Evolutionary conservation across 169 alveolate genomes (phyloP).

Genomic region (Babesia bigemina): DNA sequence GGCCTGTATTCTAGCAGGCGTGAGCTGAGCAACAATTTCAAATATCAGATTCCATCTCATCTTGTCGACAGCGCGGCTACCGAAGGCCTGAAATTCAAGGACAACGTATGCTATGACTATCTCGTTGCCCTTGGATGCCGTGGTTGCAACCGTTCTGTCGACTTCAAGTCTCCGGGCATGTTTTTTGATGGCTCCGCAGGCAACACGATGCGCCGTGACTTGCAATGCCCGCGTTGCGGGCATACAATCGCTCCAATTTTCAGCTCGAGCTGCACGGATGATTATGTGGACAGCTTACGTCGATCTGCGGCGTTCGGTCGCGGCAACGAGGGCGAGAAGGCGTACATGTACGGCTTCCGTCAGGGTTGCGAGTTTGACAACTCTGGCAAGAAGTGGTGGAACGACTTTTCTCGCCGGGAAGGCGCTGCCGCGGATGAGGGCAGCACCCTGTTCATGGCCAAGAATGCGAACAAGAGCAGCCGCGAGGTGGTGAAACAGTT

Average conservation of each 20-base stretch:
- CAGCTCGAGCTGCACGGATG: constrained; percentile 42
- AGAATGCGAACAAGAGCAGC: constrained; percentile 61
- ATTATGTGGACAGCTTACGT: constrained; percentile 22
- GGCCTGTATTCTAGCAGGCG: constrained; percentile 35
- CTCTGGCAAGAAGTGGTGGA: constrained; percentile 77
- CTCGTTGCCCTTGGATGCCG: constrained; percentile 64
- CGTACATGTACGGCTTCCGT: constrained; percentile 73
- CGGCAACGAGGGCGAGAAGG: constrained; percentile 52
- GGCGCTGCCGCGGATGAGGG: neutral
- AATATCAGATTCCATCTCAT: constrained; percentile 23
- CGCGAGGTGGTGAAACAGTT: constrained; percentile 76
- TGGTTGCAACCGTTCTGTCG: constrained; percentile 43
- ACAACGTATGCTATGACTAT: constrained; percentile 53
- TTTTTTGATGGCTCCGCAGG: constrained; percentile 44
- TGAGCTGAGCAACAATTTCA: constrained; percentile 3
- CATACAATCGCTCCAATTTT: constrained; percentile 58
- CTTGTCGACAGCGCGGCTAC: neutral
- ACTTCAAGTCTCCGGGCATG: constrained; percentile 38
- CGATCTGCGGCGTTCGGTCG: constrained; percentile 30
- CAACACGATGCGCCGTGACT: constrained; percentile 20
- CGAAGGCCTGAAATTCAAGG: constrained; percentile 14
- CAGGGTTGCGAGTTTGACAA: constrained; percentile 72
- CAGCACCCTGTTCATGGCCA: constrained; percentile 52
- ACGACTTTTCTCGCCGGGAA: constrained; percentile 39
- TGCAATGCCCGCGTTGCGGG: constrained; percentile 48